Evolutionary conservation across 768 basidiomycete genomes (phyloP), one percentile per base, ranked within the genome.

Genomic region (Boletus rufocinnamomeus): DNA sequence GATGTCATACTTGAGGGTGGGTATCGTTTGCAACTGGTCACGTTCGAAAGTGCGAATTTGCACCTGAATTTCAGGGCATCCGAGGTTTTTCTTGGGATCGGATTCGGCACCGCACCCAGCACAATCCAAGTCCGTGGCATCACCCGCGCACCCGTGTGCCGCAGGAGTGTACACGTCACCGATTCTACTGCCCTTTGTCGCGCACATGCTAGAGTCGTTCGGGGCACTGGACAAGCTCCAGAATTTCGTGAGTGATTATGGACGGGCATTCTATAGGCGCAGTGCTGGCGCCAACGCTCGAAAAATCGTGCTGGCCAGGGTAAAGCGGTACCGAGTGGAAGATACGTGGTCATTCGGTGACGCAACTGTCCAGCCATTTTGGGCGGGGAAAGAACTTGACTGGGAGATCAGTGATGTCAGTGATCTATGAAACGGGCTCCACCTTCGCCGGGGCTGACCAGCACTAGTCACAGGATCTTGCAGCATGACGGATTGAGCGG

Each of bases 81-180:
- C 93, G 4, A 87, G 91, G 49, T 99, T 99, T 76, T 99, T 99
- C 84, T 80, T 99, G 55, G 97, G 97, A 21, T 95, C 93, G 19
- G 97, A 99, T 75, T 94, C 91, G 30, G 97, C 97, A 1, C 97
- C 97, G 41, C 97, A 99, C 73, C 87, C 90, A 6, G 80, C 81
- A 32, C 70, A 77, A 30, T 77, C 80, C 53, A 89, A 94, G 73
- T 82, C 89, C 5, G 85, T 82, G 19, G 84, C 90, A 59, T 83
- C 86, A 6, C 88, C 91, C 8, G 75, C 75, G 21, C 80, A 85
- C 34, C 78, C 85, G 19, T 99, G 97, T 73, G 95, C 97, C 2
- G 97, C 97, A 11, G 97, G 97, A 1, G 86, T 98, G 52, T 98
- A 98, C 73, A 98, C 97, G 1, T 93, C 91, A 5, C 90, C 95